Percentiles rank a stretch among this genome's conserved stretches.
phyloP scores from a whole-genome alignment of 441 rosid species.

The Brassica balearica region DNA sequence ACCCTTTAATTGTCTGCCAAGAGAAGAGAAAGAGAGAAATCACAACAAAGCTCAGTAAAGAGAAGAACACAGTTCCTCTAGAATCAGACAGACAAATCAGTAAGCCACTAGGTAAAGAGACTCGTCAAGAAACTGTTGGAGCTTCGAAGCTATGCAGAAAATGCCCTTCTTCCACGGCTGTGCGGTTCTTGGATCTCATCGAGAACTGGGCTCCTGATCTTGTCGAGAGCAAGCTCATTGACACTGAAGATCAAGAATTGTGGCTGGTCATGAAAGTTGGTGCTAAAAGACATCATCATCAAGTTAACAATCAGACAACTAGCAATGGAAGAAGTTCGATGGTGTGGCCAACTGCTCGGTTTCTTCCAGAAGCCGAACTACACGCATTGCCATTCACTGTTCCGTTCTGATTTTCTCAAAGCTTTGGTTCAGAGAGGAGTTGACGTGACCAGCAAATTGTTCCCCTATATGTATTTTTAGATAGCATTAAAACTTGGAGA shows the following conservation, averaged over 20 bases:
- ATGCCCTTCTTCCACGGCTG: constrained; percentile 43
- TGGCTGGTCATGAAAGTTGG: constrained; percentile 26
- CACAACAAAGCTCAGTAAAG: constrained; percentile 29
- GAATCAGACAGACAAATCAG: background rate
- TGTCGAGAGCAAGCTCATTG: constrained; percentile 29
- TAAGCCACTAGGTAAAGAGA: background rate
- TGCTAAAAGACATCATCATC: constrained; percentile 21
- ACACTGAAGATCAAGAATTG: constrained; percentile 49
- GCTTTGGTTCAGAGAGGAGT: constrained; percentile 23
- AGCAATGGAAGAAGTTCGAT: constrained; percentile 21
- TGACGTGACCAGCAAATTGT: constrained; percentile 20
- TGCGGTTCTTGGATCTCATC: constrained; percentile 47
- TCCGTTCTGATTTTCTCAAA: constrained; percentile 48
- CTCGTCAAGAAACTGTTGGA: constrained; percentile 13
- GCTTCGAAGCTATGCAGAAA: constrained; percentile 35
- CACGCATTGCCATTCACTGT: constrained; percentile 63
- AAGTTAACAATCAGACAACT: constrained; percentile 25
- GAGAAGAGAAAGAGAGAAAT: constrained; percentile 14
- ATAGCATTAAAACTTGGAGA: background rate
- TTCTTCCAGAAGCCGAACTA: constrained; percentile 52
- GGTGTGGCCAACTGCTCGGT: constrained; percentile 49
- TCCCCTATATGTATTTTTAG: constrained; percentile 18
- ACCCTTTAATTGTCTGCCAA: constrained; percentile 15
- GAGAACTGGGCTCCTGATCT: constrained; percentile 59
- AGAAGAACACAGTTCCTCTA: background rate